These are phyloP conservation scores for Kalaharituber pfeilii DNA, from an alignment of 2,329 filamentous ascomycete genomes.

Conservation along the genomic window DNA sequence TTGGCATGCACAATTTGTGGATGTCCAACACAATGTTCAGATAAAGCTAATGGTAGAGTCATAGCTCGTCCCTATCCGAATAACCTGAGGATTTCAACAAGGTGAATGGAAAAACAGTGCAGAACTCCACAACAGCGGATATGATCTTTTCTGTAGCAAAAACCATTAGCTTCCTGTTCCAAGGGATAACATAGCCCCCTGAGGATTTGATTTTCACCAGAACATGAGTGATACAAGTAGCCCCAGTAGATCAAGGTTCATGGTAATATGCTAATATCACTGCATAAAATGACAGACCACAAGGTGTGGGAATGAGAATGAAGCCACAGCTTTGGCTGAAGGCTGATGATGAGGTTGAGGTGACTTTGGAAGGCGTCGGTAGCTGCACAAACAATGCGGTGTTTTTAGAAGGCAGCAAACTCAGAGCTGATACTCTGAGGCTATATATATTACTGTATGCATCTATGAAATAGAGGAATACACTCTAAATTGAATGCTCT, in stretches of 20 bases:
- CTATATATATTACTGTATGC: no score
- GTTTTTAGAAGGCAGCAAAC: not conserved
- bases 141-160: slow-evolving; percentile 47
- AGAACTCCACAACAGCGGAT: slow-evolving; percentile 32
- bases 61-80: slow-evolving; percentile 38
- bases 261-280: not conserved
- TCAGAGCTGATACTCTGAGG: no score
- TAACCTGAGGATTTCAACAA: slow-evolving; percentile 34
- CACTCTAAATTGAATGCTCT: no score
- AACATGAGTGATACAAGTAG: slow-evolving; percentile 31
- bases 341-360: slow-evolving; percentile 52
- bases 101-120: slow-evolving; percentile 41
- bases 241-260: not conserved
- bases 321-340: slow-evolving; percentile 51
- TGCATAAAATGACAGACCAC: no score
- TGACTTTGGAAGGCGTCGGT: slow-evolving; percentile 34
- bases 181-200: slow-evolving; percentile 44
- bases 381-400: slow-evolving; percentile 30
- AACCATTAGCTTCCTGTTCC: slow-evolving; percentile 42
- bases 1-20: slow-evolving; percentile 58
- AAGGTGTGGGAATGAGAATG: slow-evolving; percentile 53
- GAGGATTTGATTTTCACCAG: slow-evolving; percentile 52
- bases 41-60: slow-evolving; percentile 16
- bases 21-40: slow-evolving; percentile 86
- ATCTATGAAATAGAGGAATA: no score